A percentile compares a stretch with the other conserved stretches of the same genome.
phyloP scores from a whole-genome alignment of 129 eudicot species.

The sunflower (Helianthus annuus) region HanXRQr2.0-SUNRISE NC_035441.2:141200719-141201218 shows the following conservation, averaged over 20 bases:
- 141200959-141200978: not conserved
- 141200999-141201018: not conserved
- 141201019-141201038: conserved; percentile 29
- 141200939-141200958: not conserved
- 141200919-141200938: not conserved
- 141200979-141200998: conserved; percentile 6
- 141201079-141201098: conserved; percentile 23
- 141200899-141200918: no score
- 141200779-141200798: no score
- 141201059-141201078: conserved; percentile 14
- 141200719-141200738: no score
- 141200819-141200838: no score
- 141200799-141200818: no score
- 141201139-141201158: not conserved
- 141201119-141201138: conserved; percentile 41
- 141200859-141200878: no score
- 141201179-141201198: no score
- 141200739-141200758: no score
- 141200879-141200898: no score
- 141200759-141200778: no score
- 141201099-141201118: conserved; percentile 43
- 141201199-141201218: not conserved
- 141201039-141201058: conserved; percentile 18
- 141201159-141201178: not conserved
- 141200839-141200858: no score